These are phyloP conservation scores for Aspergillus fumigatus DNA, from an alignment of 2,329 filamentous ascomycete species.

Conservation along the genomic window DNA sequence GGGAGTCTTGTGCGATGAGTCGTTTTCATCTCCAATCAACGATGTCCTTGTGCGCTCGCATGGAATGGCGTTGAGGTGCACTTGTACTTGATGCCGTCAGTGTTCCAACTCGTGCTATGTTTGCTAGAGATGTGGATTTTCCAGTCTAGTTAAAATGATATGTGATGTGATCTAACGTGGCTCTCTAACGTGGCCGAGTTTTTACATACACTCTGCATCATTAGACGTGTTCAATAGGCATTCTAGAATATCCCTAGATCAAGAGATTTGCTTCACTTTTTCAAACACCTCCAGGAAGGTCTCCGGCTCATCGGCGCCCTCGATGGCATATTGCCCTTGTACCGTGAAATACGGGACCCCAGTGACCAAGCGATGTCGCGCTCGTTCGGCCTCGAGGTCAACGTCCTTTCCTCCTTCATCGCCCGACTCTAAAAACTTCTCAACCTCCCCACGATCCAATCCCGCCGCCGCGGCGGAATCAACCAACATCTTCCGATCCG, in stretches of 20 bases:
- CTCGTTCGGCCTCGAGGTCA: slow-evolving; percentile 52
- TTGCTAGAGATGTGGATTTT: background rate
- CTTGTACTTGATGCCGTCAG: background rate
- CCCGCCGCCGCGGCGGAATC: slow-evolving; percentile 53
- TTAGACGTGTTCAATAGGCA: slow-evolving; percentile 10
- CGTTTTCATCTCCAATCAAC: background rate
- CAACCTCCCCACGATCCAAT: slow-evolving; percentile 49
- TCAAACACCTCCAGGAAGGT: slow-evolving; percentile 65
- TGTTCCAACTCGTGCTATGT: background rate
- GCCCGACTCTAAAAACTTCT: slow-evolving; percentile 48
- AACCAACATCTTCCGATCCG: slow-evolving; percentile 50
- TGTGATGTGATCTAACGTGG: background rate
- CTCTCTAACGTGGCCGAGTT: background rate
- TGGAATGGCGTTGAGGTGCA: slow-evolving; percentile 12
- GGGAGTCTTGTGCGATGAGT: background rate
- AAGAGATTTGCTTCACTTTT: slow-evolving; percentile 46
- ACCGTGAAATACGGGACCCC: slow-evolving; percentile 75
- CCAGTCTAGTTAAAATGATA: background rate
- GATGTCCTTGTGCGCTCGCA: slow-evolving; percentile 11
- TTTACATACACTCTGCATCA: background rate
- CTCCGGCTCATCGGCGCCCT: slow-evolving; percentile 66
- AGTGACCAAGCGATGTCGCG: slow-evolving; percentile 51
- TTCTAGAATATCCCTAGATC: background rate
- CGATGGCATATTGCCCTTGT: slow-evolving; percentile 62
- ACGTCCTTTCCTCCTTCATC: slow-evolving; percentile 55